These are phyloP conservation scores for Hyaloperonospora brassicae DNA, from an alignment of 352 stramenopile species.

Conservation along the genomic window DNA sequence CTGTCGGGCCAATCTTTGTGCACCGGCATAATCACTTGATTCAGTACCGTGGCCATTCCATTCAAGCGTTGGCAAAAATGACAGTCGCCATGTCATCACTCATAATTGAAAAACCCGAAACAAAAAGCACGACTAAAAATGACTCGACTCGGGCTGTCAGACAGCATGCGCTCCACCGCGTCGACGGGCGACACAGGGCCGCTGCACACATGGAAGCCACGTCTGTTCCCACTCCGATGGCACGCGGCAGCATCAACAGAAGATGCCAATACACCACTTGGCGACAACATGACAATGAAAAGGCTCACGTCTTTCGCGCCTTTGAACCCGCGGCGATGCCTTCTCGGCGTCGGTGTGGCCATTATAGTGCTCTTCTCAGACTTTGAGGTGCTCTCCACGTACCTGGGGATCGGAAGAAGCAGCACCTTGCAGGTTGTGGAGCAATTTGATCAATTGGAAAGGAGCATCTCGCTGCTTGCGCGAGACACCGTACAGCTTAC, in stretches of 20 bases:
- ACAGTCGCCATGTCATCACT: no score
- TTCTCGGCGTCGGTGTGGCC: constrained; percentile 12
- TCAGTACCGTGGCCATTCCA: no score
- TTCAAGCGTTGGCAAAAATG: no score
- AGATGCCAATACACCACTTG: not conserved
- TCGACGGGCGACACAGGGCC: constrained; percentile 18
- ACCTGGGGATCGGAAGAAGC: constrained; percentile 1
- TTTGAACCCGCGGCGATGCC: constrained; percentile 6
- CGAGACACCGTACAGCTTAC: constrained; percentile 16
- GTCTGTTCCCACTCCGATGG: constrained; percentile 1
- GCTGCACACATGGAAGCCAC: constrained; percentile 6
- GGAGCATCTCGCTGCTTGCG: constrained; percentile 13
- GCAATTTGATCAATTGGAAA: constrained; percentile 28
- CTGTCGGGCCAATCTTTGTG: no score
- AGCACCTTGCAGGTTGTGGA: not conserved
- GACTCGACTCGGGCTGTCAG: constrained; percentile 28
- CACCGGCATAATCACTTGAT: no score
- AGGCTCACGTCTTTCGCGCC: constrained; percentile 5
- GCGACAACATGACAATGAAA: constrained; percentile 3
- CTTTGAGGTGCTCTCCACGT: not conserved
- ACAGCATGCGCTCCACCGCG: constrained; percentile 34
- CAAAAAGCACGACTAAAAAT: constrained; percentile 4
- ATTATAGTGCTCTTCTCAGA: constrained; percentile 9
- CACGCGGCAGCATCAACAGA: constrained; percentile 1
- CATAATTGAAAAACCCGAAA: no score